Percentiles rank a stretch among this genome's conserved stretches.
These are phyloP conservation scores for Aspergillus latus DNA, from an alignment of 2,329 filamentous ascomycete species.

Conservation along the genomic window DNA sequence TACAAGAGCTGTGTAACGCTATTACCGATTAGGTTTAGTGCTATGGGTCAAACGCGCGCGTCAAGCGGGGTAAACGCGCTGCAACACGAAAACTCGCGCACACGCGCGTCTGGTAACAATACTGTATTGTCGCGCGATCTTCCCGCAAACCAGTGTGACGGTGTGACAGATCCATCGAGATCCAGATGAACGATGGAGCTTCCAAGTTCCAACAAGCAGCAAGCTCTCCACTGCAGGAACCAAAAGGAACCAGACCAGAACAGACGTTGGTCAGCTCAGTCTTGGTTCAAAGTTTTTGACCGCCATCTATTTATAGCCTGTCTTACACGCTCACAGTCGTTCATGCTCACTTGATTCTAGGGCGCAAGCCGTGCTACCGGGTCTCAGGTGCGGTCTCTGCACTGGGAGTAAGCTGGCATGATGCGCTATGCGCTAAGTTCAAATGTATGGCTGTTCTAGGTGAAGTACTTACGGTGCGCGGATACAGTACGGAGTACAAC, in stretches of 20 bases:
- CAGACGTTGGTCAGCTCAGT: neutral
- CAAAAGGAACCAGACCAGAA: neutral
- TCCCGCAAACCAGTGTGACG: neutral
- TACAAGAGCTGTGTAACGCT: neutral
- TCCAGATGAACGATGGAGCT: constrained; percentile 9
- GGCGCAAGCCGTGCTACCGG: neutral
- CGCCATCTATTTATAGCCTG: constrained; percentile 9
- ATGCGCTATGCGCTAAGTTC: neutral
- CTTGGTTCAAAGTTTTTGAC: neutral
- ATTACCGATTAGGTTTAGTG: neutral
- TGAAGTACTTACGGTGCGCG: no score
- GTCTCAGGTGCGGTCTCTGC: neutral
- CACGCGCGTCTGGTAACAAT: constrained; percentile 22
- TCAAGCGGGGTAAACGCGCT: constrained; percentile 23
- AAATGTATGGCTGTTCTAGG: neutral
- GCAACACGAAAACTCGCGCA: constrained; percentile 21
- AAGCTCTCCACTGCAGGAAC: constrained; percentile 11
- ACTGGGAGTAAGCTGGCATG: neutral
- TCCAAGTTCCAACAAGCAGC: no score
- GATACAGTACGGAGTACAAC: neutral
- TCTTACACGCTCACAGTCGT: constrained; percentile 10
- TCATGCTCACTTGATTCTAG: constrained; percentile 10
- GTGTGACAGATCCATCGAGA: neutral
- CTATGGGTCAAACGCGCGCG: constrained; percentile 14
- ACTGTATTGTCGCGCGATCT: constrained; percentile 1